Percentiles rank a stretch among this genome's conserved stretches.
phyloP scores from a whole-genome alignment of 345 rosid species.

The Populus nigra region DNA sequence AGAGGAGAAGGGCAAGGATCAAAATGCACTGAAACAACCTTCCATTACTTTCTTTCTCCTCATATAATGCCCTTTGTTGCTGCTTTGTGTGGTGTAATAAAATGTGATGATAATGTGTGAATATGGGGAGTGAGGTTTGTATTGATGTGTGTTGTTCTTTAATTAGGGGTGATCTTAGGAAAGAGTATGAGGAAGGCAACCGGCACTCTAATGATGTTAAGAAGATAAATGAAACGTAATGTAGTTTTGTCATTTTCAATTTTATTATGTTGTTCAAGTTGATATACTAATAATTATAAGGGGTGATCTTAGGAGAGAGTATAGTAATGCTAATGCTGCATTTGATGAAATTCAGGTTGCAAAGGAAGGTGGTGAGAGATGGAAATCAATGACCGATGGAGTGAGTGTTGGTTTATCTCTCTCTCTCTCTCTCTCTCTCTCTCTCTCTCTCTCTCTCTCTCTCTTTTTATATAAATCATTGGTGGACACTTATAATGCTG shows the following conservation, averaged over 20 bases:
- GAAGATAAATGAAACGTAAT: conserved; percentile 25
- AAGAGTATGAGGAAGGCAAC: conserved; percentile 54
- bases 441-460: too few species aligned
- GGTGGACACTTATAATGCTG: too few species aligned
- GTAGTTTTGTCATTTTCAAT: background rate
- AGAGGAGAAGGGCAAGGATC: conserved; percentile 42
- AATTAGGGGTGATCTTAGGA: conserved; percentile 72
- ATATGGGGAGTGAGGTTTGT: background rate
- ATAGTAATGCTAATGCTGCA: background rate
- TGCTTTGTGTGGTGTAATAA: background rate
- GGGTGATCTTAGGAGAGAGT: too few species aligned
- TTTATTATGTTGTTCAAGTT: background rate
- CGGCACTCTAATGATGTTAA: conserved; percentile 50
- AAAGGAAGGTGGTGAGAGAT: conserved; percentile 74
- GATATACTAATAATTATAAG: too few species aligned
- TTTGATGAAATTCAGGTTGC: conserved; percentile 44
- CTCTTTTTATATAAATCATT: too few species aligned
- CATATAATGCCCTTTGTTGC: conserved; percentile 35
- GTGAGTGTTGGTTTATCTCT: too few species aligned
- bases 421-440: too few species aligned
- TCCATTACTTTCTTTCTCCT: conserved; percentile 46
- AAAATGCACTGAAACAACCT: conserved; percentile 67
- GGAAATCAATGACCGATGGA: conserved; percentile 54
- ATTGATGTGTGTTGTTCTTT: conserved; percentile 12
- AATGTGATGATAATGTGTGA: too few species aligned